These are phyloP conservation scores for Metschnikowia borealis DNA, from an alignment of 805 yeast species.

Conservation along the genomic window DNA sequence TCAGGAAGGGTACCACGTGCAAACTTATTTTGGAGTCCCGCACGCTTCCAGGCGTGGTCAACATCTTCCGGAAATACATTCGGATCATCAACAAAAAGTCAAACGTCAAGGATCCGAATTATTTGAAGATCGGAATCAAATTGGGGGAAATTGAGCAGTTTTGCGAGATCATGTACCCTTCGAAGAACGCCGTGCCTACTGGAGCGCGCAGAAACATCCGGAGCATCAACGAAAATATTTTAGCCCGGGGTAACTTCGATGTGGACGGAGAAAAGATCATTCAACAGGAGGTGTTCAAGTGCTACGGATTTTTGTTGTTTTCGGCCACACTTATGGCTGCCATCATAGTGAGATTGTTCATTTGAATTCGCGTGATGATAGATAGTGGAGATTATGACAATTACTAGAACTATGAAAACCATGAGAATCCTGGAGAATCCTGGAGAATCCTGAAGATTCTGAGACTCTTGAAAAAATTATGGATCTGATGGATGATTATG, in stretches of 20 bases:
- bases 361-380: neutral
- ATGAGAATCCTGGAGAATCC: neutral
- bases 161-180: slow-evolving; percentile 73
- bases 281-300: slow-evolving; percentile 19
- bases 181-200: slow-evolving; percentile 43
- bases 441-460: too few relatives aligned
- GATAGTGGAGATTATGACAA: too few relatives aligned
- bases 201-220: slow-evolving; percentile 41
- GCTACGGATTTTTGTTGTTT: slow-evolving; percentile 9
- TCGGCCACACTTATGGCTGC: slow-evolving; percentile 8
- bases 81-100: slow-evolving; percentile 76
- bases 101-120: slow-evolving; percentile 79
- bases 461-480: too few relatives aligned
- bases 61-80: slow-evolving; percentile 71
- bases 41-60: slow-evolving; percentile 69
- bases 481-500: too few relatives aligned
- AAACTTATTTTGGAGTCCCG: slow-evolving; percentile 68
- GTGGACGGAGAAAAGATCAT: slow-evolving; percentile 21
- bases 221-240: slow-evolving; percentile 35
- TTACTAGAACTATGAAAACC: neutral
- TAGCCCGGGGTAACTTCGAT: slow-evolving; percentile 41
- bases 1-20: slow-evolving; percentile 86
- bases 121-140: slow-evolving; percentile 73
- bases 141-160: slow-evolving; percentile 89
- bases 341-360: slow-evolving; percentile 1